Evolutionary conservation across 257 asterid genomes (phyloP).

Genomic region (Penstemon newberryi): DNA sequence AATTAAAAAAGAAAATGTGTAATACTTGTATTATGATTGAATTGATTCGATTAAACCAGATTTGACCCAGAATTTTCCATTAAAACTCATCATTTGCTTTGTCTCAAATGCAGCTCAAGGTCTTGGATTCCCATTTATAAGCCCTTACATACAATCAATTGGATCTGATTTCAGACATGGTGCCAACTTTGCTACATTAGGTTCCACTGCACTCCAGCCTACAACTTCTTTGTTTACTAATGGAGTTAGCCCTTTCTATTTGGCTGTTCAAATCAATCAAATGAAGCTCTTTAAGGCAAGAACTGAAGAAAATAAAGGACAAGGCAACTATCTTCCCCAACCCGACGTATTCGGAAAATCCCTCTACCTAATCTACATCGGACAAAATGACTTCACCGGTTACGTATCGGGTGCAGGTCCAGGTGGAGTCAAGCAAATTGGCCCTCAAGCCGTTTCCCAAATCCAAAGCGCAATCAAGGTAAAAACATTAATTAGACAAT

Average conservation of each 20-base stretch:
- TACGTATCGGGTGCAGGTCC: constrained; percentile 43
- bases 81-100: background rate
- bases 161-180: constrained; percentile 71
- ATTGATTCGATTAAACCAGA: no score
- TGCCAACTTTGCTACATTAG: constrained; percentile 64
- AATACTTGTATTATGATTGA: no score
- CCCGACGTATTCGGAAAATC: constrained; percentile 60
- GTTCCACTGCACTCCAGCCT: constrained; percentile 66
- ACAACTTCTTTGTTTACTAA: constrained; percentile 54
- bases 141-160: constrained; percentile 65
- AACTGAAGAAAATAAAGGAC: constrained; percentile 40
- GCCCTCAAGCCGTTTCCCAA: constrained; percentile 46
- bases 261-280: constrained; percentile 63
- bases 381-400: constrained; percentile 67
- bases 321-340: constrained; percentile 58
- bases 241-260: constrained; percentile 67
- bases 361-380: constrained; percentile 61
- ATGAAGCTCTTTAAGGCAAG: constrained; percentile 54
- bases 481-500: background rate
- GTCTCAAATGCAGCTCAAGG: constrained; percentile 55
- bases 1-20: no score
- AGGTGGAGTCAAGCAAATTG: constrained; percentile 40
- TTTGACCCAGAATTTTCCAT: no score
- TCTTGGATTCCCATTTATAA: constrained; percentile 55
- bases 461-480: constrained; percentile 60